Percentiles rank a stretch among this genome's conserved stretches.
Evolutionary conservation across 1,284 basidiomycete species (phyloP).

Genomic region (Austroboletus olivaceoglutinosus): DNA sequence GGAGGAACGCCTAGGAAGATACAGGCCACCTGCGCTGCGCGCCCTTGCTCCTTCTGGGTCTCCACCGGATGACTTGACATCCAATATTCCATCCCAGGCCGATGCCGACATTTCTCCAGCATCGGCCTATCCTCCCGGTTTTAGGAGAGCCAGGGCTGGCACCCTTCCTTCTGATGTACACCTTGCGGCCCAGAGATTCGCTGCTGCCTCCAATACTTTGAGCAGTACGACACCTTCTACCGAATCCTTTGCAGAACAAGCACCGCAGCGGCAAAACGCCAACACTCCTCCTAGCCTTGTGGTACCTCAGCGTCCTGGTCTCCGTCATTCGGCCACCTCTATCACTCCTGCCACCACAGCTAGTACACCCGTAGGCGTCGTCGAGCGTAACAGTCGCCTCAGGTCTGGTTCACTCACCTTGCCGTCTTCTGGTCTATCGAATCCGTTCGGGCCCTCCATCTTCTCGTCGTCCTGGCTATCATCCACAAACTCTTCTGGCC

Average conservation of each 20-base stretch:
- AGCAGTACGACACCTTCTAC: slow-evolving; percentile 54
- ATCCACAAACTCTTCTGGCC: slow-evolving; percentile 53
- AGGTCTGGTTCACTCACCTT: slow-evolving; percentile 87
- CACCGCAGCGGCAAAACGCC: slow-evolving; percentile 46
- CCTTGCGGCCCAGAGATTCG: slow-evolving; percentile 79
- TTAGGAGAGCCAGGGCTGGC: slow-evolving; percentile 83
- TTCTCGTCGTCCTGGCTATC: slow-evolving; percentile 88
- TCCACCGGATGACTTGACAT: slow-evolving; percentile 62
- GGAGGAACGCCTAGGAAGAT: slow-evolving; percentile 68
- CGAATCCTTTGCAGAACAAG: slow-evolving; percentile 63
- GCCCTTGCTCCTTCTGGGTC: slow-evolving; percentile 66
- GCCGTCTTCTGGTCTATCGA: slow-evolving; percentile 73
- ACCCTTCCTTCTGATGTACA: slow-evolving; percentile 87
- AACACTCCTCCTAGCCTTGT: slow-evolving; percentile 44
- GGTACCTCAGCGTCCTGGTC: slow-evolving; percentile 58
- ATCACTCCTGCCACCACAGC: slow-evolving; percentile 53
- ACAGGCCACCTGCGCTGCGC: slow-evolving; percentile 78
- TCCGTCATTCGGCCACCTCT: slow-evolving; percentile 68
- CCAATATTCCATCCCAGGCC: slow-evolving; percentile 52
- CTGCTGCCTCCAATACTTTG: slow-evolving; percentile 61
- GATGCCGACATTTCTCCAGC: slow-evolving; percentile 61
- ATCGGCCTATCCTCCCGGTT: slow-evolving; percentile 73
- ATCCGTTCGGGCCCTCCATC: slow-evolving; percentile 83
- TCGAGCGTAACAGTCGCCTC: slow-evolving; percentile 74
- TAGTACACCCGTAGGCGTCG: slow-evolving; percentile 55